Base-by-base conservation (phyloP, 495 filamentous ascomycete species). In the Pseudoneurospora amorphoporcata region DNA sequence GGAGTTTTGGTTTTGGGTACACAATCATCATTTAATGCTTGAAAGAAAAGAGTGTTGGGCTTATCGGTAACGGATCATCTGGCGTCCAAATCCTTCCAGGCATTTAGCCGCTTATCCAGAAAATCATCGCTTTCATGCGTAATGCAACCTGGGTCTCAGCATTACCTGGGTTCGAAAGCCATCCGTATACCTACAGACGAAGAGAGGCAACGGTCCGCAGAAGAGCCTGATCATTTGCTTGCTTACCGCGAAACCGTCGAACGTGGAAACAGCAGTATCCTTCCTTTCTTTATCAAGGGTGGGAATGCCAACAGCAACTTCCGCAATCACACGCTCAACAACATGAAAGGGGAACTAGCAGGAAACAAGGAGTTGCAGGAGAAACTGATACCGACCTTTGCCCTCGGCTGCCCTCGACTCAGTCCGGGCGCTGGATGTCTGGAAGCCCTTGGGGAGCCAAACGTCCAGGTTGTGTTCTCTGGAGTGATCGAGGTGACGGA, bases 351-450 rank as follows among this genome's bases (percentile, higher is more conserved):
- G 37, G 73, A 76, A 39, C 75, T 82, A 5, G 40, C 73, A 8
- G 74, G 72, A 68, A 76, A 75, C 38, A 78, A 76, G 17, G 76
- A 77, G 23, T 77, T 82, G 73, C 76, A 77, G n/a, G 77, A 81
- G 4, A 78, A 76, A 68, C 73, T 82, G 16, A 82, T 89, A 17
- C 88, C 89, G 0, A 84, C 87, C 39, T 92, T 89, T 76, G 81
- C 84, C 8, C 83, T 88, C 1, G 85, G 87, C 71, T 91, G 89
- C 71, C 84, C 88, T 40, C 87, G 89, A 29, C 81, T 89, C 2
- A 90, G 88, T 0, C 88, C 89, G 0, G 89, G 88, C 0, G 82
- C 84, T 8, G 87, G 87, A 0, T 90, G 90, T 73, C 84, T 91
- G 6, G 88, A 90, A 71, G 82, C 87, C 6, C 75, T 91, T n/a